These are phyloP conservation scores for Phytophthora sansomeana DNA, from an alignment of 352 stramenopile genomes.

Conservation along the genomic window DNA sequence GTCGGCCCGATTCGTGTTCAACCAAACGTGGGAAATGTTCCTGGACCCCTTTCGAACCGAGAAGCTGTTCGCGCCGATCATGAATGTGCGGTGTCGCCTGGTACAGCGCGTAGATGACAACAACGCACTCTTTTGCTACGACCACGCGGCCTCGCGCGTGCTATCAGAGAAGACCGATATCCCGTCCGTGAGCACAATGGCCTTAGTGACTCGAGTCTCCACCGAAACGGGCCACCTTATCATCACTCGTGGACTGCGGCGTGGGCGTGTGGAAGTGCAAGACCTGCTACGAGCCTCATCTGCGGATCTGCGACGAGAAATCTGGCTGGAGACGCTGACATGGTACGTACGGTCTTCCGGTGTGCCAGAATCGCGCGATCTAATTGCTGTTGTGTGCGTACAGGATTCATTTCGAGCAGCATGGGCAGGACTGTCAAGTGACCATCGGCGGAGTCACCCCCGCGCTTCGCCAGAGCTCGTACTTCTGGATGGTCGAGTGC, in stretches of 20 bases:
- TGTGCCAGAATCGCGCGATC: neutral
- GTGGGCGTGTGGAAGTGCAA: slow-evolving; percentile 43
- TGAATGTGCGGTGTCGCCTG: slow-evolving; percentile 37
- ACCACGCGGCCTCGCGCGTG: slow-evolving; percentile 33
- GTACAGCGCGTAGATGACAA: slow-evolving; percentile 45
- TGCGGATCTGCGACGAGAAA: slow-evolving; percentile 19
- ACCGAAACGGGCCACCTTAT: slow-evolving; percentile 35
- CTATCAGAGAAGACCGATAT: slow-evolving; percentile 38
- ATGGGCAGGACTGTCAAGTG: slow-evolving; percentile 41
- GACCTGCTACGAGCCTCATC: slow-evolving; percentile 16
- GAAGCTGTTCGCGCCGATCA: slow-evolving; percentile 35
- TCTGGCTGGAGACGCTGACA: slow-evolving; percentile 39
- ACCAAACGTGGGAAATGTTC: slow-evolving; percentile 41
- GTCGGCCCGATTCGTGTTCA: slow-evolving; percentile 29
- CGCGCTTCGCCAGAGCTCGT: slow-evolving; percentile 45
- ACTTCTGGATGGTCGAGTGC: slow-evolving; percentile 56
- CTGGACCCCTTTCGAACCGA: slow-evolving; percentile 33
- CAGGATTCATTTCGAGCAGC: slow-evolving; percentile 46
- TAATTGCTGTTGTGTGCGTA: slow-evolving; percentile 7
- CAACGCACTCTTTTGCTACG: slow-evolving; percentile 44
- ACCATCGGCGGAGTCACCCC: slow-evolving; percentile 45
- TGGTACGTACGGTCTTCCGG: slow-evolving; percentile 15
- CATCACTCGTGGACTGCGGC: slow-evolving; percentile 45
- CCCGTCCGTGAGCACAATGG: slow-evolving; percentile 31
- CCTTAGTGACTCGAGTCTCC: slow-evolving; percentile 32